These are phyloP conservation scores for Turritis glabra DNA, from an alignment of 345 rosid species.

Conservation along the genomic window DNA sequence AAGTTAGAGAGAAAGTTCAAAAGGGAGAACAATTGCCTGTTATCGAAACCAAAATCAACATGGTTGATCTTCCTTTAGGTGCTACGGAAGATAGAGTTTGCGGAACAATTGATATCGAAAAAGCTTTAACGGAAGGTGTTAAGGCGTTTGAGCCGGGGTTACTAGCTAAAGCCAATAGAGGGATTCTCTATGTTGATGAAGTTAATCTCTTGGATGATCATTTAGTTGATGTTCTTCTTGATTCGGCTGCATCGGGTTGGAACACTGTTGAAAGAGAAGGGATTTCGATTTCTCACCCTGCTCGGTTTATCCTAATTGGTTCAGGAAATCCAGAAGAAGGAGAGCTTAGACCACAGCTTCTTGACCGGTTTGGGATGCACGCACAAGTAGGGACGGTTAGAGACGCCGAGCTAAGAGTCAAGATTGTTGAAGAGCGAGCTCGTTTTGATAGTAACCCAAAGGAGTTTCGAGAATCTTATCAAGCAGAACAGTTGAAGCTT, in stretches of 20 bases:
- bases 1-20: slow-evolving; percentile 59
- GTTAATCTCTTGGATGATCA: slow-evolving; percentile 93
- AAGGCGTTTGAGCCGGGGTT: slow-evolving; percentile 95
- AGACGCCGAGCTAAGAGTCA: slow-evolving; percentile 88
- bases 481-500: slow-evolving; percentile 74
- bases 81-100: slow-evolving; percentile 95
- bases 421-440: slow-evolving; percentile 92
- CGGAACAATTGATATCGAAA: slow-evolving; percentile 89
- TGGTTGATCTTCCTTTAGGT: slow-evolving; percentile 95
- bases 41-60: slow-evolving; percentile 59
- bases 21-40: slow-evolving; percentile 56
- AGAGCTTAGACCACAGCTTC: slow-evolving; percentile 89
- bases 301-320: slow-evolving; percentile 88
- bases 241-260: slow-evolving; percentile 98
- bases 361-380: slow-evolving; percentile 92
- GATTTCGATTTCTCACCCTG: slow-evolving; percentile 89
- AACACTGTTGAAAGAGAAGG: slow-evolving; percentile 97
- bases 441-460: slow-evolving; percentile 78
- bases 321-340: slow-evolving; percentile 98
- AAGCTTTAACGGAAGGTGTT: slow-evolving; percentile 87
- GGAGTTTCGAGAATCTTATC: slow-evolving; percentile 79
- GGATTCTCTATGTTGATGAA: slow-evolving; percentile 90
- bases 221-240: slow-evolving; percentile 85
- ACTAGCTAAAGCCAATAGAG: slow-evolving; percentile 91
- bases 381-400: slow-evolving; percentile 93